Percentiles rank a stretch among this genome's conserved stretches.
These are phyloP conservation scores for Sclerotinia trifoliorum DNA, from an alignment of 2,329 filamentous ascomycete genomes.

Conservation along the genomic window DNA sequence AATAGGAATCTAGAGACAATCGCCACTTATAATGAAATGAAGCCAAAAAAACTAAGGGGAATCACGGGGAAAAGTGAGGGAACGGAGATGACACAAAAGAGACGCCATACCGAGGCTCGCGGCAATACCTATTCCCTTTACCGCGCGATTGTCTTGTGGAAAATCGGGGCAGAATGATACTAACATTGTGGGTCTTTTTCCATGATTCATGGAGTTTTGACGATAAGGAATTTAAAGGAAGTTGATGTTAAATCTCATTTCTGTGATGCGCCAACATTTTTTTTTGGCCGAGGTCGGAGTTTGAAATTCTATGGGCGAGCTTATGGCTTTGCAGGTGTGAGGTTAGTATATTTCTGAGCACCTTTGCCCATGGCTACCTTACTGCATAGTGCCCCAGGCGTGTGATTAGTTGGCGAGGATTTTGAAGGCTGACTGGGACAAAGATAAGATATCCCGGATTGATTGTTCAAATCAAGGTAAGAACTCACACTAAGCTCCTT, in stretches of 20 bases:
- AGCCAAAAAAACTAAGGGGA: background rate
- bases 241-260: constrained; percentile 7
- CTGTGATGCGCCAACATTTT: background rate
- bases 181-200: constrained; percentile 25
- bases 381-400: background rate
- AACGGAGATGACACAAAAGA: constrained; percentile 18
- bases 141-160: constrained; percentile 25
- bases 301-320: too few species aligned
- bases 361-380: too few species aligned
- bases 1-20: constrained; percentile 4
- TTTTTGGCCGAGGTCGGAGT: constrained; percentile 15
- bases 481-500: too few species aligned
- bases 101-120: constrained; percentile 33
- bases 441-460: background rate
- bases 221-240: constrained; percentile 20
- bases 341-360: background rate
- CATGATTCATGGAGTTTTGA: constrained; percentile 27
- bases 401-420: background rate
- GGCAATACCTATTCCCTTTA: constrained; percentile 23
- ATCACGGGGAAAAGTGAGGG: constrained; percentile 25
- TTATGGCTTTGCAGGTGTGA: background rate
- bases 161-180: constrained; percentile 7
- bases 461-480: background rate
- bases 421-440: background rate
- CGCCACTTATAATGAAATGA: constrained; percentile 1